Evolutionary conservation across 2,329 filamentous ascomycete species (phyloP), one percentile per base, ranked within the genome.

Genomic region (Pseudophaeomoniella oleicola): DNA sequence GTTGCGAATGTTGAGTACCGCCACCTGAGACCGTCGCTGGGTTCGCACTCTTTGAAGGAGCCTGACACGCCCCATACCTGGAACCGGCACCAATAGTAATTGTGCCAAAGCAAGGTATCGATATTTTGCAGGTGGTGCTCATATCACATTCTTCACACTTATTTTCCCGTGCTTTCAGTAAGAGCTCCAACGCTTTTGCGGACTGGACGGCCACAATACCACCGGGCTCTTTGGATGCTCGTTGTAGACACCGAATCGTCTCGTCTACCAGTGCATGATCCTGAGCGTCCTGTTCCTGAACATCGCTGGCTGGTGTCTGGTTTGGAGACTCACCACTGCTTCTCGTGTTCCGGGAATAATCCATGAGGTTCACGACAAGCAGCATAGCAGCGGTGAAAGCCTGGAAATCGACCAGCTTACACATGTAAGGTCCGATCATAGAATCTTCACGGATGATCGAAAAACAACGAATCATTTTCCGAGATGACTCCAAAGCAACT

Each of bases 361-460:
- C 55, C 15, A 64, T 48, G 11, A 66, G 43, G 36, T 66, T 59
- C 19, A 66, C 47, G 3, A 62, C 46, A 3, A 70, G 43, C 1
- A 67, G 50, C 44, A 67, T 56, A 11, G 62, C 57, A 3, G 59
- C 57, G 1, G 54, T 65, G 41, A 69, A 69, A 2, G 56, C 57
- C 36, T 62, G 51, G 35, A 69, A 69, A 40, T 70, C 66, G 33
- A 63, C 52, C 22, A 66, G 42, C 32, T 66, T 65, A 48, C 64
- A 66, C 6, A 60, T 46, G 34, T 59, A 57, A 4, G 56, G 49
- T 10, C 49, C 50, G 12, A 46, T 46, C 4, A 38, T 32, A 14
- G 37, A 39, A 18, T 41, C 48, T 14, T 47, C 46, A 36, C 59
- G 53, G 4, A 63, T 39, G 11, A 46, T 47, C 13, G 51, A 52